phyloP scores from a whole-genome alignment of 2,329 filamentous ascomycete genomes.

The Fusarium napiforme region DNA sequence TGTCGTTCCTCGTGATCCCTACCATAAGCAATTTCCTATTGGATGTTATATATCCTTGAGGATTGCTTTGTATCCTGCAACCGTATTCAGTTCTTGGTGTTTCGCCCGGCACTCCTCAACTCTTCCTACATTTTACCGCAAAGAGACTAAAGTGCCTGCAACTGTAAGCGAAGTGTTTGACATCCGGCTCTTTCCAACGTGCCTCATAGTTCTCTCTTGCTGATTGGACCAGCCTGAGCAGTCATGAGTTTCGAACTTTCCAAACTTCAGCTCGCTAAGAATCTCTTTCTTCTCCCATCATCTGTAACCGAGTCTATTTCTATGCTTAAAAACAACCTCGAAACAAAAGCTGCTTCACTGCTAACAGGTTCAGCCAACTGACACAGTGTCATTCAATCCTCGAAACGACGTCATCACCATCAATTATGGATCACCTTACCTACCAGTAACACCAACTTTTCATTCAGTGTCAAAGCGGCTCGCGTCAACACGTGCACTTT shows the following conservation, averaged over 20 bases:
- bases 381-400: not conserved
- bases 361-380: not conserved
- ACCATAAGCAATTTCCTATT: not conserved
- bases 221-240: not conserved
- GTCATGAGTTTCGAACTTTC: not conserved
- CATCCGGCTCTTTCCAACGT: not conserved
- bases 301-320: slow-evolving; percentile 1
- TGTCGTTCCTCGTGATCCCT: slow-evolving; percentile 8
- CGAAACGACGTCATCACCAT: slow-evolving; percentile 1
- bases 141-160: not conserved
- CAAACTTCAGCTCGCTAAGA: not conserved
- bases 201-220: not conserved
- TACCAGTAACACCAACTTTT: not conserved
- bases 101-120: not conserved
- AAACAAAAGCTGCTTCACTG: not conserved
- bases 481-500: slow-evolving; percentile 9
- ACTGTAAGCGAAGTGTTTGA: not conserved
- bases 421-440: slow-evolving; percentile 11
- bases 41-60: not conserved
- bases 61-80: not conserved
- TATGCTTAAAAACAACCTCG: not conserved
- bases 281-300: not conserved
- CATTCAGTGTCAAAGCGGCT: not conserved
- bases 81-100: not conserved
- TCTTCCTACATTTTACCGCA: not conserved